Evolutionary conservation across 2,329 filamentous ascomycete species (phyloP).

Genomic region (Fusarium succisae): DNA sequence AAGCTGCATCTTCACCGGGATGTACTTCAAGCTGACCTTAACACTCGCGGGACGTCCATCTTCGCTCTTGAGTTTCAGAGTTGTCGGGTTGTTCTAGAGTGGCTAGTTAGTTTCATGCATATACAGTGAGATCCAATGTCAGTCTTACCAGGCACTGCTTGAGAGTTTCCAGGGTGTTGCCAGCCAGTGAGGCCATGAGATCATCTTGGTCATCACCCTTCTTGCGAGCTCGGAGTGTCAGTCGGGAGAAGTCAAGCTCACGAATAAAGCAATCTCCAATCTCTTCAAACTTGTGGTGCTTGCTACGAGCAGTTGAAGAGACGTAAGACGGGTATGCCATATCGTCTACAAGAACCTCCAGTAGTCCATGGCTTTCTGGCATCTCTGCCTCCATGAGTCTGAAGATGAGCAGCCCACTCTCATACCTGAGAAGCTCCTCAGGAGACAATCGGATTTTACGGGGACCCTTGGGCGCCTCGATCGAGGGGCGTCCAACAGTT

Average conservation of each 20-base stretch:
- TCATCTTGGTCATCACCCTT: conserved; percentile 81
- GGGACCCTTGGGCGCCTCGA: conserved; percentile 62
- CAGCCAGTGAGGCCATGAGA: conserved; percentile 82
- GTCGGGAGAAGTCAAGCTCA: conserved; percentile 94
- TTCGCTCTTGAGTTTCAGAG: conserved; percentile 80
- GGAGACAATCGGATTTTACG: conserved; percentile 82
- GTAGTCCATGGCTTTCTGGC: conserved; percentile 75
- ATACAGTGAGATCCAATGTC: too few relatives aligned
- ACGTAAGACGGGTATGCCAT: conserved; percentile 90
- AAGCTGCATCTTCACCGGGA: conserved; percentile 92
- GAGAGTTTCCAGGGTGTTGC: conserved; percentile 85
- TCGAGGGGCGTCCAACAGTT: conserved; percentile 56
- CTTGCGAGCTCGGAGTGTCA: conserved; percentile 87
- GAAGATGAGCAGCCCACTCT: conserved; percentile 94
- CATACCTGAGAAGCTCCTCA: conserved; percentile 84
- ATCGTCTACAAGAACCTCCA: conserved; percentile 94
- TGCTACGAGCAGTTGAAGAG: conserved; percentile 78
- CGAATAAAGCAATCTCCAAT: conserved; percentile 96
- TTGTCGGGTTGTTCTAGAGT: conserved; percentile 85
- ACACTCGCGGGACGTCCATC: conserved; percentile 77
- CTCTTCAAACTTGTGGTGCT: conserved; percentile 81
- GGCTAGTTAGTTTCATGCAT: background rate
- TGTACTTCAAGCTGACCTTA: conserved; percentile 92
- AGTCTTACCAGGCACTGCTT: conserved; percentile 82
- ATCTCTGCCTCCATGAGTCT: conserved; percentile 91